These are phyloP conservation scores for Geranium brycei DNA, from an alignment of 345 rosid genomes.

Conservation along the genomic window DNA sequence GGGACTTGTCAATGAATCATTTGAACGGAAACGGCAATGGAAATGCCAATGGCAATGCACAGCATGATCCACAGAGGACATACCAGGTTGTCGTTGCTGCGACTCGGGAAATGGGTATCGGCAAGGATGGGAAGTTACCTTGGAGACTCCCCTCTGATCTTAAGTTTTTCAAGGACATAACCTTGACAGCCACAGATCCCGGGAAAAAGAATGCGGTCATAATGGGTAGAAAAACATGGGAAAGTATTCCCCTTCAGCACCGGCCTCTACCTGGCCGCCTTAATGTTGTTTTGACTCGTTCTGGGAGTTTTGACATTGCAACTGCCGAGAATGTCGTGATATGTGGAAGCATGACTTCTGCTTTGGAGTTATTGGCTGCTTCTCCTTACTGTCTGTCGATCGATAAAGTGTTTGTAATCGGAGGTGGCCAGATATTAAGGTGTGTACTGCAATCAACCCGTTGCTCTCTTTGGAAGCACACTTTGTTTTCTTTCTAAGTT, in stretches of 20 bases:
- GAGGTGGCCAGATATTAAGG: conserved; percentile 83
- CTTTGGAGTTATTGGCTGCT: conserved; percentile 59
- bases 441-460: conserved; percentile 12
- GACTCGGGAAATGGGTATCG: conserved; percentile 79
- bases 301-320: conserved; percentile 70
- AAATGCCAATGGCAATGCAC: conserved; percentile 20
- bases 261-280: conserved; percentile 82
- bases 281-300: conserved; percentile 85
- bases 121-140: conserved; percentile 73
- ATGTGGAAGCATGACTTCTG: conserved; percentile 70
- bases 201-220: conserved; percentile 75
- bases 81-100: conserved; percentile 89
- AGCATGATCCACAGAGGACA: conserved; percentile 38
- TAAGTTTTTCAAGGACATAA: conserved; percentile 68
- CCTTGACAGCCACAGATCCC: conserved; percentile 44
- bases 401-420: conserved; percentile 86
- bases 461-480: neutral
- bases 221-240: conserved; percentile 97
- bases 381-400: conserved; percentile 74
- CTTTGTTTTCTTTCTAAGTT: neutral
- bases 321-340: conserved; percentile 84
- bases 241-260: conserved; percentile 59
- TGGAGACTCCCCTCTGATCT: conserved; percentile 84
- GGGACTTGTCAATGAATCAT: conserved; percentile 22
- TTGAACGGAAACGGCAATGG: conserved; percentile 20